Percentiles rank a stretch among this genome's conserved stretches.
phyloP scores from a whole-genome alignment of 2,329 filamentous ascomycete genomes.

The Paecilomyces formosus region DNA sequence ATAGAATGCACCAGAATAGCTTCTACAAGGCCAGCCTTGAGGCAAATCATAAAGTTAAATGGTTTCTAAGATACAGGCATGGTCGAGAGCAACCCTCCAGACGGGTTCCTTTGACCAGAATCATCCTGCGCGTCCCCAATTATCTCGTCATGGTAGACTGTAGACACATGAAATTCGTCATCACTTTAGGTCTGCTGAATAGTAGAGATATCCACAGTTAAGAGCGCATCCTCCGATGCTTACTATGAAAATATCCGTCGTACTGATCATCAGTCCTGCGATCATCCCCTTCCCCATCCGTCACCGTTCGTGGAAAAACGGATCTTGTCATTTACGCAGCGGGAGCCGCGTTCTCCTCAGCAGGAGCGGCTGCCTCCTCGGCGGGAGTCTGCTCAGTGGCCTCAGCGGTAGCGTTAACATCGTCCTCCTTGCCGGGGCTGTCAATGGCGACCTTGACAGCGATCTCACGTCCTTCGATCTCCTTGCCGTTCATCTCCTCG shows the following conservation, averaged over 20 bases:
- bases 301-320: constrained; percentile 14
- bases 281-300: background rate
- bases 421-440: constrained; percentile 97
- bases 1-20: background rate
- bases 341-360: constrained; percentile 36
- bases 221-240: constrained; percentile 10
- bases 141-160: constrained; percentile 8
- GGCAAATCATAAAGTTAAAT: constrained; percentile 32
- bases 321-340: constrained; percentile 26
- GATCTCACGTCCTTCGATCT: constrained; percentile 97
- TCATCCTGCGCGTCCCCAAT: constrained; percentile 10
- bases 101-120: constrained; percentile 9
- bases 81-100: constrained; percentile 23
- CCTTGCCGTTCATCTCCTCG: constrained; percentile 97
- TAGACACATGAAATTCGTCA: constrained; percentile 7
- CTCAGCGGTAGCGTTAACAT: constrained; percentile 40
- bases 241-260: constrained; percentile 20
- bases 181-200: constrained; percentile 13
- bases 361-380: constrained; percentile 16
- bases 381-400: constrained; percentile 14
- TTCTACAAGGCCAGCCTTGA: constrained; percentile 16
- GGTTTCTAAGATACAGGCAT: constrained; percentile 34
- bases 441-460: constrained; percentile 99
- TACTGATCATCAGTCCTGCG: constrained; percentile 1
- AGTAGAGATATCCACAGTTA: constrained; percentile 18